Evolutionary conservation across 2,329 filamentous ascomycete species (phyloP).

Genomic region (Fusarium austroafricanum): DNA sequence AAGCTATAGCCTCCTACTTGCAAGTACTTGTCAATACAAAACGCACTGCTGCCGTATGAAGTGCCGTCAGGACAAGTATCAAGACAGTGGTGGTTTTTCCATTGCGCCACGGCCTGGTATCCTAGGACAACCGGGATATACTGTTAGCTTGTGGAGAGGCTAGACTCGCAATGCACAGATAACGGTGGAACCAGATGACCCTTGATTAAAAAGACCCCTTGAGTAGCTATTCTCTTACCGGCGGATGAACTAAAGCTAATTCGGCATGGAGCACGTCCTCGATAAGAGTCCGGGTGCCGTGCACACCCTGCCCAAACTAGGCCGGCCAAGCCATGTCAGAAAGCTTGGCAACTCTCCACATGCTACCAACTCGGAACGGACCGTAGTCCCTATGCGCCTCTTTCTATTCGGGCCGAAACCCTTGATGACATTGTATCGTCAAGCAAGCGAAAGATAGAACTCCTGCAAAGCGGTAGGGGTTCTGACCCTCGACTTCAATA

Average conservation of each 20-base stretch:
- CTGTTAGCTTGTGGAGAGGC: not conserved
- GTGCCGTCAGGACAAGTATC: too few relatives aligned
- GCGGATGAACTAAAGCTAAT: not conserved
- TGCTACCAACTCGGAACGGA: not conserved
- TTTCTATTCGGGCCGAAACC: not conserved
- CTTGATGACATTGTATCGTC: too few relatives aligned
- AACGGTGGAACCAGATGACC: not conserved
- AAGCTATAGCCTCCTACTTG: not conserved
- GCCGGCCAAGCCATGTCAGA: not conserved
- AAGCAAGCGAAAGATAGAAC: too few relatives aligned
- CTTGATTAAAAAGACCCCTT: not conserved
- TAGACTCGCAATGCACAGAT: not conserved
- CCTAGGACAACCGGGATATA: not conserved
- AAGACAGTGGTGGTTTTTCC: not conserved
- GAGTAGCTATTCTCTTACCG: not conserved
- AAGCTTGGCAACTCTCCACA: not conserved
- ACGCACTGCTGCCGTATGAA: too few relatives aligned
- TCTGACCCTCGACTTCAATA: too few relatives aligned
- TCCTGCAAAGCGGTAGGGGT: too few relatives aligned
- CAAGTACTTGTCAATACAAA: not conserved
- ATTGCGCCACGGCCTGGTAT: not conserved
- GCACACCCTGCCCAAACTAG: not conserved
- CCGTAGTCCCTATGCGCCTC: not conserved
- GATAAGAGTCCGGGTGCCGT: not conserved
- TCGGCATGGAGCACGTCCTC: not conserved